These are phyloP conservation scores for Escallonia rubra DNA, from an alignment of 129 eudicot genomes.

Conservation along the genomic window DNA sequence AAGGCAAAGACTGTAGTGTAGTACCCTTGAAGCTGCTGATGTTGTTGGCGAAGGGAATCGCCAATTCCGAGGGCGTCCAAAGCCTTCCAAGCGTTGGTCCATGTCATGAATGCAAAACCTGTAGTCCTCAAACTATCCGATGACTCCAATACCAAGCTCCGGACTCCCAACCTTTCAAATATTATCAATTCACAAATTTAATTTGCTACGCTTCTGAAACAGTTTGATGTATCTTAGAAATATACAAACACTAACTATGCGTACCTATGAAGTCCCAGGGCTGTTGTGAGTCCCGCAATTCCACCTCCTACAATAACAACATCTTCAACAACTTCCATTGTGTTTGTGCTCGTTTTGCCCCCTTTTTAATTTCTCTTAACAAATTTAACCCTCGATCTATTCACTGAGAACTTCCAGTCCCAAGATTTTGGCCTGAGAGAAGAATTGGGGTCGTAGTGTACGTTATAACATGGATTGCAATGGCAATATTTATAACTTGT, in stretches of 20 bases:
- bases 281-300: slow-evolving; percentile 40
- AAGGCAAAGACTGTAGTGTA: too few species aligned
- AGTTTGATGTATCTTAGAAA: neutral
- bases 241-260: neutral
- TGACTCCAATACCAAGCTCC: slow-evolving; percentile 32
- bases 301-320: slow-evolving; percentile 42
- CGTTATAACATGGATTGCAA: too few species aligned
- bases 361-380: too few species aligned
- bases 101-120: slow-evolving; percentile 27
- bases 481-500: too few species aligned
- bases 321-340: slow-evolving; percentile 20
- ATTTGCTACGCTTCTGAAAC: neutral
- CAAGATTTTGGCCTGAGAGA: too few species aligned
- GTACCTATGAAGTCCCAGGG: slow-evolving; percentile 42
- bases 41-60: slow-evolving; percentile 14
- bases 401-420: too few species aligned
- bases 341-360: too few species aligned
- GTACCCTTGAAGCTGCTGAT: slow-evolving; percentile 14
- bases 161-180: slow-evolving; percentile 26
- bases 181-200: neutral
- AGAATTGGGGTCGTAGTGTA: too few species aligned
- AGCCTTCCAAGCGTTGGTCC: slow-evolving; percentile 46
- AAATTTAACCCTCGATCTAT: too few species aligned
- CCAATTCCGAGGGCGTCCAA: slow-evolving; percentile 36
- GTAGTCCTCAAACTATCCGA: slow-evolving; percentile 20